These are phyloP conservation scores for Naematelia aurantialba DNA, from an alignment of 768 basidiomycete genomes.

Conservation along the genomic window DNA sequence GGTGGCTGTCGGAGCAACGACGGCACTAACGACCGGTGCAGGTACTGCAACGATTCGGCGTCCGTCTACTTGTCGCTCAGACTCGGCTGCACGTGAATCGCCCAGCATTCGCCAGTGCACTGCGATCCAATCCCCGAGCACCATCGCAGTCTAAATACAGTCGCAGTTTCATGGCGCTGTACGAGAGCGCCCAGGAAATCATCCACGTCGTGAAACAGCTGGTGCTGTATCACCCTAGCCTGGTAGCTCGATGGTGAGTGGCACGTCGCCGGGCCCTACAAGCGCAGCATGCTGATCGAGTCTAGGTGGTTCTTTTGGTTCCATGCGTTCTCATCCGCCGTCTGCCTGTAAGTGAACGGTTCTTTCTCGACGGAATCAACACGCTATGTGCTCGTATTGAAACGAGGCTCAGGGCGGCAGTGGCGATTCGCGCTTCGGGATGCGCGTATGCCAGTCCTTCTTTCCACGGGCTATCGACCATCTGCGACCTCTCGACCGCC, in stretches of 20 bases:
- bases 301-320: constrained; percentile 38
- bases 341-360: constrained; percentile 43
- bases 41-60: constrained; percentile 44
- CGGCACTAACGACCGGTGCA: constrained; percentile 7
- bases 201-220: constrained; percentile 44
- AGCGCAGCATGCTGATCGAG: background rate
- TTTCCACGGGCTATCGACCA: constrained; percentile 41
- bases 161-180: constrained; percentile 38
- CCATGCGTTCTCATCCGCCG: constrained; percentile 46
- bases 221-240: constrained; percentile 46
- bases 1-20: too few species aligned
- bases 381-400: constrained; percentile 7
- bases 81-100: constrained; percentile 45
- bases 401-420: constrained; percentile 27
- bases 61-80: constrained; percentile 43
- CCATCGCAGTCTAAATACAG: constrained; percentile 37
- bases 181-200: constrained; percentile 46
- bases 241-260: constrained; percentile 37
- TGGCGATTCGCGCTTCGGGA: constrained; percentile 40
- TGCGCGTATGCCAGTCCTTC: constrained; percentile 46
- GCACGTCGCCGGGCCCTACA: background rate
- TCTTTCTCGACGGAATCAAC: background rate
- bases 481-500: constrained; percentile 44
- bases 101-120: constrained; percentile 40
- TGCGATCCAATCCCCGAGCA: constrained; percentile 39